Conservation (phyloP, 805 yeast species). For the Candida sphagnicola region DNA sequence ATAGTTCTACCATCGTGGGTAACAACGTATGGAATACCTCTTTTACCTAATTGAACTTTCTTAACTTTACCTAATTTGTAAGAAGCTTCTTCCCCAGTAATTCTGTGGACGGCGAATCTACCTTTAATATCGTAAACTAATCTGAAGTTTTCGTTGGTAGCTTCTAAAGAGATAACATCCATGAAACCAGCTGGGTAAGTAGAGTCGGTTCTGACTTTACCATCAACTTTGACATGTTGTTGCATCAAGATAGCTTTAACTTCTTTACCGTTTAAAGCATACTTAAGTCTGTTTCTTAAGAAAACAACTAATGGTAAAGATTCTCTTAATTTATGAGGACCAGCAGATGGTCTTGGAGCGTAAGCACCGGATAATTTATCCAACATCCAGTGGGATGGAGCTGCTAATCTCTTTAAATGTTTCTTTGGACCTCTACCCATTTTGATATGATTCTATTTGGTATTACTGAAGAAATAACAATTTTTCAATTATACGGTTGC, state of each 20-base stretch:
- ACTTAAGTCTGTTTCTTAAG: slow-evolving; percentile 98
- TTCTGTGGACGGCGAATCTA: slow-evolving; percentile 99
- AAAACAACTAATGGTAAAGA: slow-evolving; percentile 95
- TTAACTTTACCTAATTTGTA: slow-evolving; percentile 98
- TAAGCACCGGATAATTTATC: slow-evolving; percentile 99
- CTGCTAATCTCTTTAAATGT: slow-evolving; percentile 99
- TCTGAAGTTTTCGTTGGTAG: slow-evolving; percentile 99
- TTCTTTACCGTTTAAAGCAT: slow-evolving; percentile 98
- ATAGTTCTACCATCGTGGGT: slow-evolving; percentile 99
- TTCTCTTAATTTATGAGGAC: slow-evolving; percentile 99
- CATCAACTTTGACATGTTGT: slow-evolving; percentile 97
- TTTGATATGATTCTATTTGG: slow-evolving; percentile 6
- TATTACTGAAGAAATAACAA: not conserved
- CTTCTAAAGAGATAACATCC: slow-evolving; percentile 97
- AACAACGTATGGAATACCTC: slow-evolving; percentile 96
- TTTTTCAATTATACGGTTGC: not conserved
- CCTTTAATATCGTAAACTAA: slow-evolving; percentile 98
- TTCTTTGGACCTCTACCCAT: slow-evolving; percentile 59
- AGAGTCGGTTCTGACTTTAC: slow-evolving; percentile 98
- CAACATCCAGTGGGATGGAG: slow-evolving; percentile 99
- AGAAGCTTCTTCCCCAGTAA: slow-evolving; percentile 96
- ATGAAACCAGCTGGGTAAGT: slow-evolving; percentile 99
- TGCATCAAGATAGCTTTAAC: slow-evolving; percentile 97
- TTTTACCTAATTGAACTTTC: slow-evolving; percentile 97
- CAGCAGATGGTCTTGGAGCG: slow-evolving; percentile 99